Evolutionary conservation across 495 filamentous ascomycete genomes (phyloP).

Genomic region (Hypoxylon lienhwacheense): DNA sequence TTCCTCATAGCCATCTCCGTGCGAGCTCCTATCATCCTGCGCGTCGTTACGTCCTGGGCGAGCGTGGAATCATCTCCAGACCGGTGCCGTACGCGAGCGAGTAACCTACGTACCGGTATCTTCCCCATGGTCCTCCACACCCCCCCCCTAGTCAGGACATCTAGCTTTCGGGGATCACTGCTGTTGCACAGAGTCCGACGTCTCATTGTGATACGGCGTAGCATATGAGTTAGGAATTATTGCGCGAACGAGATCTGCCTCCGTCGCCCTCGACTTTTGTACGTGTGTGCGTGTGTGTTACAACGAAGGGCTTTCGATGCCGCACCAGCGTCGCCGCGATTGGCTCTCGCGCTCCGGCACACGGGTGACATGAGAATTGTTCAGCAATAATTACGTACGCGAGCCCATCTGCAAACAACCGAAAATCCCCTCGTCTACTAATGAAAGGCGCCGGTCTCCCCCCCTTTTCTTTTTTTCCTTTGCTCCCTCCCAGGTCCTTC

Average conservation of each 20-base stretch:
- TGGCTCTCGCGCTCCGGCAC: constrained; percentile 12
- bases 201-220: constrained; percentile 18
- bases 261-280: constrained; percentile 6
- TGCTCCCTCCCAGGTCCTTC: background rate
- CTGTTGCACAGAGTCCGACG: constrained; percentile 20
- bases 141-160: constrained; percentile 24
- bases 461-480: constrained; percentile 10
- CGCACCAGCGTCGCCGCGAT: constrained; percentile 4
- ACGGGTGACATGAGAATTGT: constrained; percentile 25
- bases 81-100: constrained; percentile 1
- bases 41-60: constrained; percentile 14
- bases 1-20: background rate
- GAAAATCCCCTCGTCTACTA: constrained; percentile 25
- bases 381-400: constrained; percentile 25
- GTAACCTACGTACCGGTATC: constrained; percentile 1
- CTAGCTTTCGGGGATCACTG: constrained; percentile 19
- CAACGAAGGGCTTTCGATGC: constrained; percentile 7
- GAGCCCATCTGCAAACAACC: constrained; percentile 31
- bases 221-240: constrained; percentile 28
- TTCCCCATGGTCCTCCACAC: constrained; percentile 19
- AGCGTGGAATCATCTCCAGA: constrained; percentile 15
- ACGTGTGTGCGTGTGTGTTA: constrained; percentile 9
- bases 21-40: constrained; percentile 3
- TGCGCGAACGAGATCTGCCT: constrained; percentile 26
- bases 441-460: constrained; percentile 11